Evolutionary conservation across 371 early-diverging fungal species (phyloP).

Genomic region (Rhizopus arrhizus): DNA sequence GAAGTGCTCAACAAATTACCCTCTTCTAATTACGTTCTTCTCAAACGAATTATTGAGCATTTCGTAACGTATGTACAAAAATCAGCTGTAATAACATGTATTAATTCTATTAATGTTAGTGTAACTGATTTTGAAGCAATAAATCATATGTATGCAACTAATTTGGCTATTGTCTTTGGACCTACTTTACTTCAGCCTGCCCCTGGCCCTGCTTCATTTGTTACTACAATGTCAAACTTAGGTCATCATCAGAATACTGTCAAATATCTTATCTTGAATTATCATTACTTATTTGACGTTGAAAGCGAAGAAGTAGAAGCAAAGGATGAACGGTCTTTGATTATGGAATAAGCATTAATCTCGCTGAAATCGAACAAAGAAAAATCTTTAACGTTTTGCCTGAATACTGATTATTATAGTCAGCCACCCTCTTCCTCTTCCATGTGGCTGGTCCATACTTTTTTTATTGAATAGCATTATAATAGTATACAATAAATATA

Average conservation of each 20-base stretch:
- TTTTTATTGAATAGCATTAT: neutral
- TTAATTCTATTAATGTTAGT: constrained; percentile 30
- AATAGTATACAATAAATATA: too few species aligned
- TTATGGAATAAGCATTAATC: too few species aligned
- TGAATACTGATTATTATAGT: neutral
- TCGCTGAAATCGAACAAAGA: neutral
- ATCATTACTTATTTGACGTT: constrained; percentile 82
- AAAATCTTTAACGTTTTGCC: neutral
- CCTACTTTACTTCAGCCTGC: constrained; percentile 79
- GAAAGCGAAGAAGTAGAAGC: constrained; percentile 59
- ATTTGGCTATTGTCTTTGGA: constrained; percentile 87
- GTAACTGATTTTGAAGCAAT: constrained; percentile 82
- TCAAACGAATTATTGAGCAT: constrained; percentile 78
- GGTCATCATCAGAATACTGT: constrained; percentile 81
- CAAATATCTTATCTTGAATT: constrained; percentile 79
- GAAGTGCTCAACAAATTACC: constrained; percentile 72
- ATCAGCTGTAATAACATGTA: neutral
- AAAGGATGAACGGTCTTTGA: neutral
- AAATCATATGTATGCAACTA: constrained; percentile 88
- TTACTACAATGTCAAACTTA: constrained; percentile 76
- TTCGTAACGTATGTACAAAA: constrained; percentile 60
- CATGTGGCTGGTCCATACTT: constrained; percentile 1
- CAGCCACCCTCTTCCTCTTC: neutral
- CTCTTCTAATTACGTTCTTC: constrained; percentile 62
- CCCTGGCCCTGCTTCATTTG: constrained; percentile 70